A percentile compares a stretch with the other conserved stretches of the same genome.
These are phyloP conservation scores for Hymenoscyphus albidus DNA, from an alignment of 2,329 filamentous ascomycete genomes.

Conservation along the genomic window DNA sequence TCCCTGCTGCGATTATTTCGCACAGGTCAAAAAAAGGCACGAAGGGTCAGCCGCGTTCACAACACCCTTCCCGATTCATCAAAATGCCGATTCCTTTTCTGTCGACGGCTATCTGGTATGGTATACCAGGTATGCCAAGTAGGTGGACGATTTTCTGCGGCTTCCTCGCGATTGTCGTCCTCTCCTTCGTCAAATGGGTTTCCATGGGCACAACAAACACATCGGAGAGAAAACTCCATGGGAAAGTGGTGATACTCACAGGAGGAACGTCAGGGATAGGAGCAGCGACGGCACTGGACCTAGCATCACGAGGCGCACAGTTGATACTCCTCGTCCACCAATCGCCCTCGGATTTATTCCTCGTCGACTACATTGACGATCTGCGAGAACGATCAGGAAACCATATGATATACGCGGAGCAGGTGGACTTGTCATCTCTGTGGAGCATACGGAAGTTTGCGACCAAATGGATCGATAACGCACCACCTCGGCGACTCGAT, in stretches of 20 bases:
- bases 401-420: constrained; percentile 88
- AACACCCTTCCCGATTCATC: constrained; percentile 7
- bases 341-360: constrained; percentile 76
- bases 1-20: background rate
- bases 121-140: constrained; percentile 25
- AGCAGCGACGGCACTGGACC: constrained; percentile 66
- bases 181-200: constrained; percentile 66
- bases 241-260: constrained; percentile 89
- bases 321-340: constrained; percentile 84
- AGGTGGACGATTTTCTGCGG: constrained; percentile 50
- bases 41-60: constrained; percentile 1
- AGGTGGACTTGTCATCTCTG: constrained; percentile 85
- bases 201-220: constrained; percentile 70
- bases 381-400: constrained; percentile 73
- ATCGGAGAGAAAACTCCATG: constrained; percentile 82
- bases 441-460: constrained; percentile 89
- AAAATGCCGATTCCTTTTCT: constrained; percentile 34
- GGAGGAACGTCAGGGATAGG: constrained; percentile 93
- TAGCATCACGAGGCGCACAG: constrained; percentile 82
- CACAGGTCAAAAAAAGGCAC: background rate
- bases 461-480: constrained; percentile 97
- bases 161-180: constrained; percentile 48
- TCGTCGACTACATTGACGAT: constrained; percentile 90
- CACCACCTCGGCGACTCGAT: constrained; percentile 81
- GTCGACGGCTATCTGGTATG: constrained; percentile 25